Evolutionary conservation across 1,139 yeast genomes (phyloP).

Genomic region (Entelexis paramagnoliae): DNA sequence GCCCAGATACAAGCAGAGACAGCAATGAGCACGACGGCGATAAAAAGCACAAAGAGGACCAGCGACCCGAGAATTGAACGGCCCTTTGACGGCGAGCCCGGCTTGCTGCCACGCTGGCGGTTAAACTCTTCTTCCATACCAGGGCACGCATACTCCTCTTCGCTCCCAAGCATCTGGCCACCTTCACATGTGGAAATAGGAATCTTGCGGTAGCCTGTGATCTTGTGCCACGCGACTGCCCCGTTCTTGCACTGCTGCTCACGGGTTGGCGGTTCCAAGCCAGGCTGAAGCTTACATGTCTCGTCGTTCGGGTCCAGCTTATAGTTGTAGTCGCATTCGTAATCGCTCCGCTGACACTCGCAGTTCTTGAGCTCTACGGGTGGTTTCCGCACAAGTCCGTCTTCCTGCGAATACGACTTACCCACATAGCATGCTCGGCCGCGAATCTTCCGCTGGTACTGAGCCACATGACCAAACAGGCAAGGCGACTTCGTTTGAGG

Average conservation of each 20-base stretch:
- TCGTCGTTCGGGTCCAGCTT: slow-evolving; percentile 50
- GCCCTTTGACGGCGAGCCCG: background rate
- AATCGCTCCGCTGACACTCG: slow-evolving; percentile 77
- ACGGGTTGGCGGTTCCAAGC: slow-evolving; percentile 57
- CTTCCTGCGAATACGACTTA: slow-evolving; percentile 37
- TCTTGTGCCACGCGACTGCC: slow-evolving; percentile 57
- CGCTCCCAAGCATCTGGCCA: slow-evolving; percentile 58
- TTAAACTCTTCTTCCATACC: slow-evolving; percentile 62
- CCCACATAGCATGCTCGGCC: slow-evolving; percentile 75
- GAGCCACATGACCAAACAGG: slow-evolving; percentile 79
- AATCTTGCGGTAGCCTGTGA: slow-evolving; percentile 71
- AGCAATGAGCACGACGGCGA: slow-evolving; percentile 9
- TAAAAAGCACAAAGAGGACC: slow-evolving; percentile 24
- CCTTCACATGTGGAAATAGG: slow-evolving; percentile 68
- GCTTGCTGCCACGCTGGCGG: slow-evolving; percentile 1
- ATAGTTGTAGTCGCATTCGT: slow-evolving; percentile 87
- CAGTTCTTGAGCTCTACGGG: slow-evolving; percentile 48
- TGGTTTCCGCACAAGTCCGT: slow-evolving; percentile 26
- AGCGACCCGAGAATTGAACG: slow-evolving; percentile 24
- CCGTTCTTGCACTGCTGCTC: slow-evolving; percentile 53
- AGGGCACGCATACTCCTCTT: slow-evolving; percentile 59
- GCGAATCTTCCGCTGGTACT: slow-evolving; percentile 60
- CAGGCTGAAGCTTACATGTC: slow-evolving; percentile 72
- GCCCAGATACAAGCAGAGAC: background rate
- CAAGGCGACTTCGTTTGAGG: slow-evolving; percentile 52